Evolutionary conservation across 371 early-diverging fungal species (phyloP).

Genomic region (Saksenaea oblongispora): DNA sequence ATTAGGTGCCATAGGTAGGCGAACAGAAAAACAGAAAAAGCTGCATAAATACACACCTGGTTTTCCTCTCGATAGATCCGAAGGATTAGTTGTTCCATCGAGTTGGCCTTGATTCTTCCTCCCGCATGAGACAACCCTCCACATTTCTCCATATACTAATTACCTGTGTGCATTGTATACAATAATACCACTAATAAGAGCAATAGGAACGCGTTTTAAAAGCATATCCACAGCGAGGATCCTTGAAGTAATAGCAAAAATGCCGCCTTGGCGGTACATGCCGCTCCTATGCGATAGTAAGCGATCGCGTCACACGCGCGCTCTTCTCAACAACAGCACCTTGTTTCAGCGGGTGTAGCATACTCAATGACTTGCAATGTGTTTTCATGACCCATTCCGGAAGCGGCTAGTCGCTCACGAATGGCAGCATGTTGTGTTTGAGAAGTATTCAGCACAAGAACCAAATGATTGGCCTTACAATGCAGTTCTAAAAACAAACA

Average conservation of each 20-base stretch:
- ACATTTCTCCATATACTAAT: not conserved
- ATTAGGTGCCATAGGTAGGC: not conserved
- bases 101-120: conserved; percentile 70
- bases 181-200: conserved; percentile 84
- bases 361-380: conserved; percentile 57
- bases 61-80: conserved; percentile 81
- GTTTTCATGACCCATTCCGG: conserved; percentile 39
- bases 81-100: conserved; percentile 88
- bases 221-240: conserved; percentile 96
- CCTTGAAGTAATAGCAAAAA: conserved; percentile 86
- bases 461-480: conserved; percentile 68
- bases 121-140: not conserved
- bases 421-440: conserved; percentile 64
- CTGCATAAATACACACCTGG: conserved; percentile 36
- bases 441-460: conserved; percentile 80
- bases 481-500: conserved; percentile 72
- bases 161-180: conserved; percentile 88
- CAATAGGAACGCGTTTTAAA: conserved; percentile 72
- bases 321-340: conserved; percentile 35
- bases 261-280: conserved; percentile 86
- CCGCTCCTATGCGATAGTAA: conserved; percentile 41
- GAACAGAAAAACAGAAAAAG: not conserved
- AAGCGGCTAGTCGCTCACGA: conserved; percentile 53
- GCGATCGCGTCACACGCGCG: not conserved
- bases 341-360: conserved; percentile 64